Conservation (phyloP, 345 rosid species). For the Syzygium oleosum region DNA sequence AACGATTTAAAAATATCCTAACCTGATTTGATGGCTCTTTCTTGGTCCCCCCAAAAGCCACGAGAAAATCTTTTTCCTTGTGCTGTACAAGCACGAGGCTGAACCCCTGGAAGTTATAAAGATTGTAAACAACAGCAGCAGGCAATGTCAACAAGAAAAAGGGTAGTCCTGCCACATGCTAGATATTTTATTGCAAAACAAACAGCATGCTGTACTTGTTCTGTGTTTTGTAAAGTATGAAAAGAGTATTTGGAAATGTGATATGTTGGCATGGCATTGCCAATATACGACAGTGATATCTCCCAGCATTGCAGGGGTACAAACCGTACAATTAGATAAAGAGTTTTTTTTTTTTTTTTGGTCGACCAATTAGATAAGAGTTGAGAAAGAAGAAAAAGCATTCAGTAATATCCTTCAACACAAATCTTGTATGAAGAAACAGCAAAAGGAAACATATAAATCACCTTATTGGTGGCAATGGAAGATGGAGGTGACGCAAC, state of each 20-base stretch:
- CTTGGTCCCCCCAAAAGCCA: constrained; percentile 85
- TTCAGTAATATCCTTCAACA: not conserved
- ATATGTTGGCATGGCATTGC: not conserved
- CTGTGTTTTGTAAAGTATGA: not conserved
- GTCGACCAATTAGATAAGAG: not conserved
- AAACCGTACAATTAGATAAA: no score
- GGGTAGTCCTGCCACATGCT: not conserved
- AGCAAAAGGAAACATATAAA: not conserved
- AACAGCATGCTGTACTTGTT: not conserved
- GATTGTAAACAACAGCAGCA: not conserved
- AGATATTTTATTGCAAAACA: not conserved
- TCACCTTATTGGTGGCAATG: constrained; percentile 65
- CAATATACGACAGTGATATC: not conserved
- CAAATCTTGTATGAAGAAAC: not conserved
- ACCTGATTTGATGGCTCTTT: constrained; percentile 98
- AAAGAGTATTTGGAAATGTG: not conserved
- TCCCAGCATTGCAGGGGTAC: not conserved
- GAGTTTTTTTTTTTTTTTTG: no score
- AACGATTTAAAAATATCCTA: not conserved
- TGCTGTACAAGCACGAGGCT: constrained; percentile 81
- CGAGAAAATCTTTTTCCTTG: constrained; percentile 87
- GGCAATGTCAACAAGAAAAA: not conserved
- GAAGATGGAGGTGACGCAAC: constrained; percentile 66
- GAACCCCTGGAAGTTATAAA: constrained; percentile 55
- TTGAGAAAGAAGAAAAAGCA: not conserved